phyloP scores from a whole-genome alignment of 2,329 filamentous ascomycete species.

The Monosporascus sp. region DNA sequence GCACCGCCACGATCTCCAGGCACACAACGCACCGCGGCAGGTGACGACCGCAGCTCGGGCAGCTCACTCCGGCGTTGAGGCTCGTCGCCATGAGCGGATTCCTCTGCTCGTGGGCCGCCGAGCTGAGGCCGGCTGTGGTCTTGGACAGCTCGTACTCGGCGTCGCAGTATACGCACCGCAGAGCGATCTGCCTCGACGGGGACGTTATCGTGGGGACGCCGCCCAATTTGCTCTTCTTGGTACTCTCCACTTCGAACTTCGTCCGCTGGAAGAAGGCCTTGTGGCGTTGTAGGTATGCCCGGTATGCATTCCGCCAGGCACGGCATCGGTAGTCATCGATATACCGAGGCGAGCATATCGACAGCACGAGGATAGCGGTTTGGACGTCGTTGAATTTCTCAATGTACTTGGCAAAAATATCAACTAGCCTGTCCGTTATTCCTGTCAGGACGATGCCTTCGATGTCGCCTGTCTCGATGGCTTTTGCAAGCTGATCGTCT shows the following conservation, averaged over 20 bases:
- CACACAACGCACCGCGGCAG: constrained; percentile 64
- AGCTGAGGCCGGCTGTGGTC: constrained; percentile 8
- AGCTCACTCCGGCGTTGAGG: constrained; percentile 57
- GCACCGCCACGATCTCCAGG: constrained; percentile 60
- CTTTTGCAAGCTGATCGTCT: constrained; percentile 55
- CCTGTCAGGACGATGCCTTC: constrained; percentile 76
- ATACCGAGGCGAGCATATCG: constrained; percentile 69
- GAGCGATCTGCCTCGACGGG: constrained; percentile 63
- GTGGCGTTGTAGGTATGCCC: constrained; percentile 67
- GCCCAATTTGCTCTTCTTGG: constrained; percentile 60
- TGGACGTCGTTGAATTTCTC: constrained; percentile 73
- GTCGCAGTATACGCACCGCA: constrained; percentile 75
- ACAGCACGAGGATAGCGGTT: constrained; percentile 69
- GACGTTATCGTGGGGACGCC: constrained; percentile 60
- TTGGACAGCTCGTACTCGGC: constrained; percentile 49
- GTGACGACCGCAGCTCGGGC: constrained; percentile 61
- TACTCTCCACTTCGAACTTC: constrained; percentile 74
- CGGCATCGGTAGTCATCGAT: constrained; percentile 71
- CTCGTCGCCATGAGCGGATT: constrained; percentile 55
- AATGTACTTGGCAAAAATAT: constrained; percentile 72
- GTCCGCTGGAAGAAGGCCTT: constrained; percentile 69
- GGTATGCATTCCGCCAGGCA: constrained; percentile 68
- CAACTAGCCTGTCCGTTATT: constrained; percentile 65
- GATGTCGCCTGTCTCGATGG: constrained; percentile 63
- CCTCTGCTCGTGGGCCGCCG: constrained; percentile 18